These are phyloP conservation scores for Sporothrix brasiliensis DNA, from an alignment of 2,329 filamentous ascomycete genomes.

Conservation along the genomic window DNA sequence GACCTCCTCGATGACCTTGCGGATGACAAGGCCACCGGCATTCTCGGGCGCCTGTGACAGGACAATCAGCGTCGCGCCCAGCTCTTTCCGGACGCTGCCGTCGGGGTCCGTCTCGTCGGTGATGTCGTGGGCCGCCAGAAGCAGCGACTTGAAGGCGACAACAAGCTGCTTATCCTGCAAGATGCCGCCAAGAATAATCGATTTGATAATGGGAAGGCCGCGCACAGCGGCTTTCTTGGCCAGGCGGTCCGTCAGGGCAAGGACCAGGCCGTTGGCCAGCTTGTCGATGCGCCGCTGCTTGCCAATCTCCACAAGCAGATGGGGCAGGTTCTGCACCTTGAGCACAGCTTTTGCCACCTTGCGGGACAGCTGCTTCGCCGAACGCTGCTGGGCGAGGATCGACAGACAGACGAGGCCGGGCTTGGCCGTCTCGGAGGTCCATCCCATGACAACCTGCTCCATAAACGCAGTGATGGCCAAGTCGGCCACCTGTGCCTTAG, in stretches of 20 bases:
- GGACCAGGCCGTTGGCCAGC: conserved; percentile 70
- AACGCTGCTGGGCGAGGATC: conserved; percentile 78
- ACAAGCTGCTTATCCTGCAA: conserved; percentile 65
- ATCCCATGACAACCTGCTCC: conserved; percentile 80
- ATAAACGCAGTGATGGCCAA: conserved; percentile 81
- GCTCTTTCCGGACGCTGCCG: conserved; percentile 61
- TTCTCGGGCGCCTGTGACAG: conserved; percentile 63
- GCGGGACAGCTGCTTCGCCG: conserved; percentile 67
- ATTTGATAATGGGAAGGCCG: conserved; percentile 62
- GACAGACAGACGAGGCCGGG: conserved; percentile 79
- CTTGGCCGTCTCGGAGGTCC: conserved; percentile 71
- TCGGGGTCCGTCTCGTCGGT: conserved; percentile 58
- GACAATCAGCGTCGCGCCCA: conserved; percentile 68
- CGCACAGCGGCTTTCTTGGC: conserved; percentile 61
- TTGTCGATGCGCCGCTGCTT: conserved; percentile 69
- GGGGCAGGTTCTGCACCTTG: conserved; percentile 63
- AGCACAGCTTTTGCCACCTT: conserved; percentile 70
- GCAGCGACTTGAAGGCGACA: conserved; percentile 67
- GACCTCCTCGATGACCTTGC: conserved; percentile 66
- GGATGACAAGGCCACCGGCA: conserved; percentile 66
- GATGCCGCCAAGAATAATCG: conserved; percentile 61
- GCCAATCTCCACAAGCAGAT: conserved; percentile 63
- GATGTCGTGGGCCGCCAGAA: conserved; percentile 62
- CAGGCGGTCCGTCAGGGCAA: conserved; percentile 65
- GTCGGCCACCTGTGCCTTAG: conserved; percentile 79